phyloP scores from a whole-genome alignment of 2,329 filamentous ascomycete genomes.

The Penicillium sp. region DNA sequence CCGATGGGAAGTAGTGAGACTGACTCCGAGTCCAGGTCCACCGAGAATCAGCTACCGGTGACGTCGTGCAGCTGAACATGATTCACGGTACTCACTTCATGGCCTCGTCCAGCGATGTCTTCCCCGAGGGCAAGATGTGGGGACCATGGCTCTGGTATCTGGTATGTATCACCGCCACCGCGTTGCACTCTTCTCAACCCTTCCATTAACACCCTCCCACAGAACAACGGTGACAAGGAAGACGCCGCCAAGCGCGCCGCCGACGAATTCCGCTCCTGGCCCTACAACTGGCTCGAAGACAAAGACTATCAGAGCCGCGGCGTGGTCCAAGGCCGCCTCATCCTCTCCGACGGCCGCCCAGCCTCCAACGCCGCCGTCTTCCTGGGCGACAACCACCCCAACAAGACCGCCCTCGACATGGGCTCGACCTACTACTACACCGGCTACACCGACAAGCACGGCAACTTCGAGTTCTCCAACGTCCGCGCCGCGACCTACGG shows the following conservation, averaged over 20 bases:
- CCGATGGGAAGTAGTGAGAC: background rate
- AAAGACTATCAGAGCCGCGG: constrained; percentile 53
- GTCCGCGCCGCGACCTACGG: constrained; percentile 51
- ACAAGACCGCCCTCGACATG: constrained; percentile 51
- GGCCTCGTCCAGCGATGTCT: constrained; percentile 39
- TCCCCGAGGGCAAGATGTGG: constrained; percentile 47
- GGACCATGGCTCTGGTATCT: constrained; percentile 51
- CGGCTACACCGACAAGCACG: constrained; percentile 46
- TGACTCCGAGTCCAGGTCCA: constrained; percentile 32
- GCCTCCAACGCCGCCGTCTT: constrained; percentile 54
- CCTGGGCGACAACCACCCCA: constrained; percentile 52
- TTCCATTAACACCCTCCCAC: constrained; percentile 1
- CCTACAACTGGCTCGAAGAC: constrained; percentile 54
- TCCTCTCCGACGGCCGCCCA: constrained; percentile 52
- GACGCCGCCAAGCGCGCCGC: constrained; percentile 46
- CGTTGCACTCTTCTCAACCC: background rate
- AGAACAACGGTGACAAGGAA: constrained; percentile 51
- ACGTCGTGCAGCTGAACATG: constrained; percentile 58
- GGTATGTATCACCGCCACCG: constrained; percentile 9
- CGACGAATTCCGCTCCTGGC: constrained; percentile 50
- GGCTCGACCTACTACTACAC: constrained; percentile 56
- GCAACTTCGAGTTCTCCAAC: constrained; percentile 48
- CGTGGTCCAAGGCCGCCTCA: constrained; percentile 47
- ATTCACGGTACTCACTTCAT: constrained; percentile 56
- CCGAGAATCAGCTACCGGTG: constrained; percentile 53